phyloP scores from a whole-genome alignment of 371 early-diverging fungal species.

The Mortierella sp. region DNA sequence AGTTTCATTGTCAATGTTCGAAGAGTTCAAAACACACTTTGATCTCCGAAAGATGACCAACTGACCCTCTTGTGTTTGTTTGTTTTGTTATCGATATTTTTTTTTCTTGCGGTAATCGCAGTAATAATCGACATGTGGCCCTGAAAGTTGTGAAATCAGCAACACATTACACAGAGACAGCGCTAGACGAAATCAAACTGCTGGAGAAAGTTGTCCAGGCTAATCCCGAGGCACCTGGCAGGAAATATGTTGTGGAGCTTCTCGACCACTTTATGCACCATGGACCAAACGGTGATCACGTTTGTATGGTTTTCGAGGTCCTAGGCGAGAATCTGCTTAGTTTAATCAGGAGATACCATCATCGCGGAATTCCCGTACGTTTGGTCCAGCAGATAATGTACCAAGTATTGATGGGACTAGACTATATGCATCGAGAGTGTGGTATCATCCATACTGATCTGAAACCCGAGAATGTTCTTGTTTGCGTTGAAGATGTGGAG shows the following conservation, averaged over 20 bases:
- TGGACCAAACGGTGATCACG: conserved; percentile 94
- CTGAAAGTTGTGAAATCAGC: conserved; percentile 98
- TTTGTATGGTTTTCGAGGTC: conserved; percentile 99
- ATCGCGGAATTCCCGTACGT: conserved; percentile 86
- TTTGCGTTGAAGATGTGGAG: conserved; percentile 89
- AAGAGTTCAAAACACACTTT: not conserved
- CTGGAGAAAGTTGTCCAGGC: conserved; percentile 80
- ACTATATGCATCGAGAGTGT: conserved; percentile 95
- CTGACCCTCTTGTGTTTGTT: conserved; percentile 6
- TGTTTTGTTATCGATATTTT: conserved; percentile 3
- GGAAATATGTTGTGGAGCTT: conserved; percentile 84
- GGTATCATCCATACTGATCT: conserved; percentile 99
- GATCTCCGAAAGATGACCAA: not conserved
- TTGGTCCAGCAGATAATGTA: conserved; percentile 90
- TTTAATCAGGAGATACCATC: conserved; percentile 80
- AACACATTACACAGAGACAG: conserved; percentile 95
- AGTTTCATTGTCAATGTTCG: conserved; percentile 21
- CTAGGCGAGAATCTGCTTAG: conserved; percentile 95
- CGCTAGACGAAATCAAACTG: conserved; percentile 95
- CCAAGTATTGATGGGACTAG: conserved; percentile 91
- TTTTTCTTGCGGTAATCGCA: conserved; percentile 33
- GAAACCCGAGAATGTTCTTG: conserved; percentile 97
- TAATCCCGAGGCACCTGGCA: conserved; percentile 72
- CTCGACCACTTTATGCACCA: conserved; percentile 89
- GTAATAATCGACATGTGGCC: conserved; percentile 85